phyloP scores from a whole-genome alignment of 768 basidiomycete species.

The Tulasnella sp. region DNA sequence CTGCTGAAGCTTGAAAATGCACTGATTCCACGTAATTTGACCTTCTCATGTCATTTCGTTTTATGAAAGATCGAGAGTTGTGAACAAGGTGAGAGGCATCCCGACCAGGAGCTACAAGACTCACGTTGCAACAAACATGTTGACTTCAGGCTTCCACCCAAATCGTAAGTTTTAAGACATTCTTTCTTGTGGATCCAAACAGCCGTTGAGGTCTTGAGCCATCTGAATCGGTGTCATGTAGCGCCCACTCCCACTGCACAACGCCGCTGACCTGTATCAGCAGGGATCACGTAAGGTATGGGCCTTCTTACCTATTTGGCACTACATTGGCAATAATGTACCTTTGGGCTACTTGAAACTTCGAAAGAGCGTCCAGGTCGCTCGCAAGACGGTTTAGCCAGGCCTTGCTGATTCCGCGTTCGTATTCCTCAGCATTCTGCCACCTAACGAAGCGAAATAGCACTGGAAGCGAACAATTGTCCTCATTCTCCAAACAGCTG shows the following conservation, averaged over 20 bases:
- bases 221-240: constrained; percentile 68
- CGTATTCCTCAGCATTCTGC: constrained; percentile 69
- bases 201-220: constrained; percentile 64
- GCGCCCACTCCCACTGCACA: constrained; percentile 57
- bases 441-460: constrained; percentile 52
- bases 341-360: constrained; percentile 51
- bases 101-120: neutral
- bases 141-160: constrained; percentile 33
- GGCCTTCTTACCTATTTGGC: constrained; percentile 55
- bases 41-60: constrained; percentile 37
- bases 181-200: constrained; percentile 28
- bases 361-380: constrained; percentile 35
- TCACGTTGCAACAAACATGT: constrained; percentile 43
- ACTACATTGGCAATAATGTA: constrained; percentile 69
- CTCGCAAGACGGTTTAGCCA: constrained; percentile 49
- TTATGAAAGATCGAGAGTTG: neutral
- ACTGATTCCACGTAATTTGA: constrained; percentile 75
- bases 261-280: neutral
- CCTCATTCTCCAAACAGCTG: constrained; percentile 23
- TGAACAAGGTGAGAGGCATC: neutral
- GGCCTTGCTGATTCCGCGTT: constrained; percentile 58
- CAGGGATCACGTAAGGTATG: neutral
- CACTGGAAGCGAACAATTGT: constrained; percentile 28
- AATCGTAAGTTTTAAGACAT: neutral
- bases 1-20: constrained; percentile 50